Evolutionary conservation across 805 yeast genomes (phyloP), one percentile per base, ranked within the genome.

Genomic region (Clavispora carvajalis): DNA sequence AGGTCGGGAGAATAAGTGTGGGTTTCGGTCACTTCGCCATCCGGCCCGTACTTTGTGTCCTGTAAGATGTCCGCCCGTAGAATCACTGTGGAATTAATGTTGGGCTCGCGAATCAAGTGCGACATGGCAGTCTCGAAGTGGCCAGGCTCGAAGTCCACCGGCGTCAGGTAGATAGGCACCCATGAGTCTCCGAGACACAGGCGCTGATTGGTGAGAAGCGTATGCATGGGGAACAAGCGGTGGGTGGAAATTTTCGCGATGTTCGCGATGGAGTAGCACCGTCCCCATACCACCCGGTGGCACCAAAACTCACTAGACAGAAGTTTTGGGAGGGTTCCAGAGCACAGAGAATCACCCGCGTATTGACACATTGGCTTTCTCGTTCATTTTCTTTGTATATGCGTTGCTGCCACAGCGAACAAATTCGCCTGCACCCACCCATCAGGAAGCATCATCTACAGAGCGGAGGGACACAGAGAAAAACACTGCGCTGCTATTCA

Each of bases 31-130:
- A 37, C 59, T 4, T 65, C 65, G 7, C 60, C 53, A 5, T 53
- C 60, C 1, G 65, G 58, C 17, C 62, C 69, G 52, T 68, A 78
- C 6, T 53, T 60, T 41, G 64, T 65, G 49, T 80, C 83, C 33
- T 69, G 67, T 34, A 85, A 57, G 18, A 89, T 78, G 62, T 91
- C 97, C 0, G 97, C 95, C 49, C 98, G 68, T 62, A 91, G 67
- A 24, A 90, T 84, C 25, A 88, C 93, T 0, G 96, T 85, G 9
- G 97, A 90, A 63, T 90, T 91, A 62, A 88, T 85, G 57, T 89
- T 85, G 13, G 96, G 96, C 48, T 86, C 87, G 44, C 74, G 71
- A 39, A 88, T 84, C 45, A 88, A 70, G 59, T 87, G 85, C 33
- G 76, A 61, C 90, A 88, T 83, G 5, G 96, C 96, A 3, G 65